Evolutionary conservation across 2,329 filamentous ascomycete species (phyloP), one percentile per base, ranked within the genome.

Genomic region (Talaromyces sp.): DNA sequence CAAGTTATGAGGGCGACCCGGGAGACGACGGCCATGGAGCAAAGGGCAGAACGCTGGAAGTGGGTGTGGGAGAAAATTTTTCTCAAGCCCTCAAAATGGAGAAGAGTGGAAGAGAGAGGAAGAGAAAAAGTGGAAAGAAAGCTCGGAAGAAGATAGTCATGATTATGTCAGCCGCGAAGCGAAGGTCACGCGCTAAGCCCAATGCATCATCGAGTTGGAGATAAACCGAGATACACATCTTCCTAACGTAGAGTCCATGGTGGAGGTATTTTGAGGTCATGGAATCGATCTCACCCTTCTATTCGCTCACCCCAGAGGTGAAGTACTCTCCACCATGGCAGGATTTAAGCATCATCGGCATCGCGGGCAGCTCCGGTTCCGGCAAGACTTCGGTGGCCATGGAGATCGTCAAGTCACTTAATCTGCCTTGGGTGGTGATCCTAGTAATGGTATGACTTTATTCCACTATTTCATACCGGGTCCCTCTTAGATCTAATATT

Each of bases 381-480:
- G 87, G 93, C 52, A 99, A 99, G 80, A 97, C 93, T 6, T 97
- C 92, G 6, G 78, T 99, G 49, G 92, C 94, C 29, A 84, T 95
- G 70, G 91, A 93, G 59, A 96, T 99, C 64, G 90, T 97, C 60
- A 87, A 84, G 65, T 87, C 89, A 66, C 78, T 99, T 65, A 96
- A 94, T 74, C 78, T 99, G 59, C 94, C 94, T 51, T 99, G 94
- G 93, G 94, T 99, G 56, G 92, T 97, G 45, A 97, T 99, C 74
- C 76, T 99, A 65, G 96, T 92, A 37, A 97, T 99, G 88, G 91
- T 93, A 81, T 68, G 77, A 68, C 52, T 51, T 40, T 36, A 37
- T 29, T 1, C 22, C 19, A 10, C 4, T 5, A 24, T 17, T 32
- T 39, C 37, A n/a, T 32, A 16, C 22, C 19, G n/a, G n/a, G 30